Evolutionary conservation across 805 yeast species (phyloP), one percentile per base, ranked within the genome.

Genomic region (Wickerhamiella qilinensis): DNA sequence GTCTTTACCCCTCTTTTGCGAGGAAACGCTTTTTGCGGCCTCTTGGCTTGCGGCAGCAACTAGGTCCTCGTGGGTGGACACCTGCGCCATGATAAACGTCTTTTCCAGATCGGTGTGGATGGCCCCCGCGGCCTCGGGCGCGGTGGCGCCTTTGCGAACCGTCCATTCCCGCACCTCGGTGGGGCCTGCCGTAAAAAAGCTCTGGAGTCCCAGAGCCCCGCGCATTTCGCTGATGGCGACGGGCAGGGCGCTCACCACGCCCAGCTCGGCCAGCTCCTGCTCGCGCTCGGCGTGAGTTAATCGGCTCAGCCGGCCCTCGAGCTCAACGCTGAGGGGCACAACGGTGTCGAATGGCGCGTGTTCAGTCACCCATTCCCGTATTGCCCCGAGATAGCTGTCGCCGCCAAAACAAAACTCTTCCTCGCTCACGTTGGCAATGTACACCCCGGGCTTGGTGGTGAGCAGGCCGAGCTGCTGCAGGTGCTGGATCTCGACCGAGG

Each of bases 131-230:
- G 98, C 97, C 55, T 81, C 85, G n/a, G 98, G 98, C 38, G 96
- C 96, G 51, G 82, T 77, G 35, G 88, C 80, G 51, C 93, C 93
- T 50, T 69, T 67, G 63, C 97, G 75, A 46, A 91, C 75, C 27
- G 98, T 91, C 98, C 98, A 91, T 63, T 93, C 96, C 60, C 96
- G 79, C 37, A 86, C 94, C 65, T 91, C 98, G 45, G 76, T 75
- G 5, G 34, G 36, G 21, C 95, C 95, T 54, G 93, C 81, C 0
- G 96, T 85, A 61, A 78, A 85, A 57, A 72, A 85, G 30, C 93
- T 79, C 18, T 83, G 80, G 54, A 85, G 64, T 38, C 75, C 72
- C 42, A 85, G 64, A 41, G 73, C 68, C 42, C 64, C 57, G 54
- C 93, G 69, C 80, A 84, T 77, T 42, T 69, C 65, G 15, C 60